These are phyloP conservation scores for Blumeriella jaapii DNA, from an alignment of 2,329 filamentous ascomycete genomes.

Conservation along the genomic window DNA sequence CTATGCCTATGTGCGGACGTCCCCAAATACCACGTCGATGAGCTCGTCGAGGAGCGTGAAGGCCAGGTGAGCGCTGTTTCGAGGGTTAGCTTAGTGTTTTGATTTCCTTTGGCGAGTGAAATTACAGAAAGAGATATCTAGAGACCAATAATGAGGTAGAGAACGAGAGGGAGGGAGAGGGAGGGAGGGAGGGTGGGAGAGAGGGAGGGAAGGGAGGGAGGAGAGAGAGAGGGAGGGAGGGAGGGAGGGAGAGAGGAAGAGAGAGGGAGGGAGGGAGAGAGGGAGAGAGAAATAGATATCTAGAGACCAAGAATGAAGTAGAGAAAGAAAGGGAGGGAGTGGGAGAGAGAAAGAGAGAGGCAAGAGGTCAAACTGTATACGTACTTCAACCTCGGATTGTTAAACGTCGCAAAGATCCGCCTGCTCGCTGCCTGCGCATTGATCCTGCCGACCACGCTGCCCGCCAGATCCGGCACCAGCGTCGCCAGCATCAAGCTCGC, in stretches of 20 bases:
- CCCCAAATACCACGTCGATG: slow-evolving; percentile 27
- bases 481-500: slow-evolving; percentile 83
- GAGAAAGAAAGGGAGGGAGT: not conserved
- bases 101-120: no score
- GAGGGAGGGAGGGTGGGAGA: no score
- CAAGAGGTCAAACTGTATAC: slow-evolving; percentile 28
- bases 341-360: not conserved
- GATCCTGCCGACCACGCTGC: slow-evolving; percentile 80
- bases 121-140: no score
- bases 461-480: slow-evolving; percentile 80
- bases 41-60: slow-evolving; percentile 29
- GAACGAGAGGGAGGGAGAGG: no score
- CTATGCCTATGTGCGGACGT: slow-evolving; percentile 18
- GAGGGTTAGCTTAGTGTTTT: slow-evolving; percentile 11
- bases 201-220: no score
- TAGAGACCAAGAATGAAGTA: not conserved
- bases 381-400: slow-evolving; percentile 83
- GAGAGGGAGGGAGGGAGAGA: no score
- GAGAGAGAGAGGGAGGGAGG: no score
- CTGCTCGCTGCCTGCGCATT: slow-evolving; percentile 88
- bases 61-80: slow-evolving; percentile 26
- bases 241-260: no score
- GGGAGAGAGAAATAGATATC: no score
- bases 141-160: no score
- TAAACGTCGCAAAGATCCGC: slow-evolving; percentile 80